Evolutionary conservation across 371 early-diverging fungal genomes (phyloP), one percentile per base, ranked within the genome.

Genomic region (Conidiobolus incongruus): DNA sequence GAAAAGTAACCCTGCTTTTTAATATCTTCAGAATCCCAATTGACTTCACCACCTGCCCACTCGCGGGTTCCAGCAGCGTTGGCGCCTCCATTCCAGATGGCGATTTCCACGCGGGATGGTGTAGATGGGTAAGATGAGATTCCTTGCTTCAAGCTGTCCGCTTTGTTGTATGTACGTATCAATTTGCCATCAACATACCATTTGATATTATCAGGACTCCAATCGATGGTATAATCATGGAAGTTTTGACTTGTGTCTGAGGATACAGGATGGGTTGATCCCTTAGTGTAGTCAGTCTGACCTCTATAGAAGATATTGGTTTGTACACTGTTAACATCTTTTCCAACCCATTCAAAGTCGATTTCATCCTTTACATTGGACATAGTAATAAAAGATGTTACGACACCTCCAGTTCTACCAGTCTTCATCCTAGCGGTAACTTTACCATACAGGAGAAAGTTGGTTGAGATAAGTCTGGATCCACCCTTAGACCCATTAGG

Each of bases 341-440:
- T 47, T 13, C 77, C 76, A 15, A 73, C 70, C 47, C 62, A 63
- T 59, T 80, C 78, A 56, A 70, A 77, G 50, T 77, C 78, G 40
- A 77, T 71, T 51, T 77, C 78, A 45, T 77, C 78, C 30, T 35
- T 35, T 20, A 44, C 22, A 35, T 47, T 29, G 10, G 47, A 39
- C 46, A 46, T 46, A 10, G 46, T 46, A 35, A 77, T 74, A 49
- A 77, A 69, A 7, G 77, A 65, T 28, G 77, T 69, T 19, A 79
- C 72, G 10, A 69, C 64, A 22, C 77, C 77, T 21, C 54, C 56
- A 28, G 49, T 44, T 16, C 60, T 53, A 11, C 61, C 68, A 0
- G 67, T 59, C 51, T 58, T 63, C 52, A 76, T 60, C 13, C 60
- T 55, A 2, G 70, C 66, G 11, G 54, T 50, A 32, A 69, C 59